Evolutionary conservation across 805 yeast genomes (phyloP), one percentile per base, ranked within the genome.

Genomic region (Candida dajiaensis): DNA sequence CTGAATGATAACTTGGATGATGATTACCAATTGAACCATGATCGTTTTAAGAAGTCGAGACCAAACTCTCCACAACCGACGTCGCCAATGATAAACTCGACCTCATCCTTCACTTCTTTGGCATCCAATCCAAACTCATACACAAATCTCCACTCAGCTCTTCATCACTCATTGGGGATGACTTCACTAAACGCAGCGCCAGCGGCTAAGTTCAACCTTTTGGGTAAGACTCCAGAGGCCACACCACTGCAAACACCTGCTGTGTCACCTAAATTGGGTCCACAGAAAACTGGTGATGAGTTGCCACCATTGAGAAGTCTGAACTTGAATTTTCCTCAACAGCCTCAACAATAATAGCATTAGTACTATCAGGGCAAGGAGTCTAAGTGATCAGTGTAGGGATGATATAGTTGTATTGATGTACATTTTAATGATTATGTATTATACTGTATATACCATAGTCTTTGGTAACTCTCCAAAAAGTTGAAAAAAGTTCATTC

Each of bases 1-100:
- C 50, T 55, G 23, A 54, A 62, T 51, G 57, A 50, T 7, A 76
- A 74, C 50, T 51, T 73, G 44, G 78, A 73, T 45, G 72, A 71
- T 48, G 73, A 72, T 43, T 42, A 48, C 37, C 71, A 67, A 28
- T 61, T 61, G 33, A 57, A 57, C 44, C 55, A 51, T 40, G 59
- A 58, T 35, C 53, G 64, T 23, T 47, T 52, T 35, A 71, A 70
- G 50, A 69, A 59, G 53, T 69, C 74, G 15, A 64, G 74, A 53
- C 69, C 68, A 41, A 63, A 64, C 42, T 64, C 68, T 1, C 69
- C 69, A 9, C 40, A 25, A 12, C 58, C 63, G 40, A 43, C 51
- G 2, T 57, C 61, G 0, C 60, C 60, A 23, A 23, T 41, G 5
- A 43, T 50, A 6, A 35, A 42, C 9, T 37, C 46, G 1, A 41